A percentile compares a stretch with the other conserved stretches of the same genome.
Conservation (phyloP, 2,329 filamentous ascomycete species). For the Trichoderma citrinoviride region DNA sequence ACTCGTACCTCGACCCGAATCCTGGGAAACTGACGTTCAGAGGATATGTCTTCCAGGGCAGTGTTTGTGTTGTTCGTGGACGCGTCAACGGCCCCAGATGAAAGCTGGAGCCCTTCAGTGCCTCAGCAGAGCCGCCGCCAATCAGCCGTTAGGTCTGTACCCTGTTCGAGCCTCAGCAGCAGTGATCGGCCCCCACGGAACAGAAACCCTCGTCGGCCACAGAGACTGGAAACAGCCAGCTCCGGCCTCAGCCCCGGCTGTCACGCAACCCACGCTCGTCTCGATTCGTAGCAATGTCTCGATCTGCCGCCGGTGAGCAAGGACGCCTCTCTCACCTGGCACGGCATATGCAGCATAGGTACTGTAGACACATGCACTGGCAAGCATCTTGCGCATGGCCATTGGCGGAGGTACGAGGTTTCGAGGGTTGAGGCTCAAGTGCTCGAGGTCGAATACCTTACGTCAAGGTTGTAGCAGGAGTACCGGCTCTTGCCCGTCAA, state of each 20-base stretch:
- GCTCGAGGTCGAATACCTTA: too few relatives aligned
- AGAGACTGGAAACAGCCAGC: not conserved
- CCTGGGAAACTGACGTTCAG: too few relatives aligned
- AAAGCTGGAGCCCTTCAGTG: not conserved
- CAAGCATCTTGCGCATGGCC: too few relatives aligned
- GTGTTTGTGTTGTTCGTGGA: too few relatives aligned
- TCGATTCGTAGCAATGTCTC: not conserved
- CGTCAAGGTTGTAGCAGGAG: too few relatives aligned
- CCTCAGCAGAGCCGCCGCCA: not conserved
- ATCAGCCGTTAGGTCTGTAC: not conserved
- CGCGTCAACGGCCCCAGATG: not conserved
- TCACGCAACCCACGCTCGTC: slow-evolving; percentile 2
- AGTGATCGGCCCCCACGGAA: slow-evolving; percentile 6
- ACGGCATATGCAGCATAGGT: too few relatives aligned
- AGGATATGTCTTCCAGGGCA: too few relatives aligned
- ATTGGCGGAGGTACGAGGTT: slow-evolving; percentile 2
- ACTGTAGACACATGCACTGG: too few relatives aligned
- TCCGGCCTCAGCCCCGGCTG: slow-evolving; percentile 13
- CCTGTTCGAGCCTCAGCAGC: not conserved
- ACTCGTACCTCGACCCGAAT: too few relatives aligned
- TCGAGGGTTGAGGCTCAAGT: too few relatives aligned
- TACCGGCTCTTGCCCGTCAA: not conserved
- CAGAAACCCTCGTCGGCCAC: not conserved
- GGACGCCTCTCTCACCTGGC: not conserved
- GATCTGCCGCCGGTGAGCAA: not conserved